Conservation (phyloP, 2,329 filamentous ascomycete species). For the Graphiopsis chlorocephala region DNA sequence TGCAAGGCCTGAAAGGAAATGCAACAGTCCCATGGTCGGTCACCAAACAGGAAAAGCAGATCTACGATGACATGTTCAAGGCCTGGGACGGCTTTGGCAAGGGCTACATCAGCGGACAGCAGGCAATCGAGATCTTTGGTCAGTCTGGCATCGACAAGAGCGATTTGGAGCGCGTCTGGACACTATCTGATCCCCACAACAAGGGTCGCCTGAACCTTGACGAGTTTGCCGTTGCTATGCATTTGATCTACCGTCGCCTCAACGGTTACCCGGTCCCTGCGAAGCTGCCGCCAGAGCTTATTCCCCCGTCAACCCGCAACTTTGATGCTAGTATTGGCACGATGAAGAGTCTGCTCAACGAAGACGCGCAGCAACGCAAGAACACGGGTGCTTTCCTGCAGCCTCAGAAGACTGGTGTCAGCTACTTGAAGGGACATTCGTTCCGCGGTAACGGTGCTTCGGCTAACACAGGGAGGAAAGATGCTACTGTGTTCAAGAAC, state of each 20-base stretch:
- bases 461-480: slow-evolving; percentile 68
- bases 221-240: slow-evolving; percentile 98
- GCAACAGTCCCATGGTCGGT: slow-evolving; percentile 97
- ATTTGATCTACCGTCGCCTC: slow-evolving; percentile 94
- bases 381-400: slow-evolving; percentile 84
- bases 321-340: slow-evolving; percentile 89
- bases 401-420: slow-evolving; percentile 95
- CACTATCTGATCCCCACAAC: slow-evolving; percentile 87
- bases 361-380: slow-evolving; percentile 88
- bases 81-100: slow-evolving; percentile 95
- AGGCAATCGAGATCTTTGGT: slow-evolving; percentile 94
- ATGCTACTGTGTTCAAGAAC: slow-evolving; percentile 95
- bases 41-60: slow-evolving; percentile 96
- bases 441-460: slow-evolving; percentile 63
- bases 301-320: slow-evolving; percentile 91
- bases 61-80: slow-evolving; percentile 91
- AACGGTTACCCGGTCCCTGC: slow-evolving; percentile 93
- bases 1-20: slow-evolving; percentile 83
- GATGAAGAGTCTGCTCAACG: slow-evolving; percentile 82
- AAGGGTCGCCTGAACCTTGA: slow-evolving; percentile 92
- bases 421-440: slow-evolving; percentile 93
- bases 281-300: slow-evolving; percentile 82
- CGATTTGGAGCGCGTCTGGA: slow-evolving; percentile 92
- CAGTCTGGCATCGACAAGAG: slow-evolving; percentile 90
- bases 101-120: slow-evolving; percentile 85